A percentile compares a stretch with the other conserved stretches of the same genome.
These are phyloP conservation scores for Cytospora chrysosperma DNA, from an alignment of 2,329 filamentous ascomycete species.

Conservation along the genomic window DNA sequence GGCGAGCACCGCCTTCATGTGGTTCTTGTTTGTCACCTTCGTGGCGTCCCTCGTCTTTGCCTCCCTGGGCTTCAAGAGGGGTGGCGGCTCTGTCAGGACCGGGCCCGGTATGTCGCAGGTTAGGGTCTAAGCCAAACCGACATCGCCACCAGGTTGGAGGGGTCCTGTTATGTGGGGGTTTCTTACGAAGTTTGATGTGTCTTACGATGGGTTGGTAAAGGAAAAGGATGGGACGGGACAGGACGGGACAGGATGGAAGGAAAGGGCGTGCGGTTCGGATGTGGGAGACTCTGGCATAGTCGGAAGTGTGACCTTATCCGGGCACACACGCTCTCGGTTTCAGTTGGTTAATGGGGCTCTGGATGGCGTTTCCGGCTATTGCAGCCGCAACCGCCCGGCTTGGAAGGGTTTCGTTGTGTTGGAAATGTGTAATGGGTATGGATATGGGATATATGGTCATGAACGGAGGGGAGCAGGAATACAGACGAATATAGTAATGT, in stretches of 20 bases:
- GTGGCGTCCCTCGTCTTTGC: conserved; percentile 56
- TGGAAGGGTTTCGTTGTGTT: neutral
- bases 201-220: neutral
- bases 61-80: conserved; percentile 52
- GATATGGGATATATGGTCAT: conserved; percentile 11
- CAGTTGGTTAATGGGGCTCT: neutral
- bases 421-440: conserved; percentile 13
- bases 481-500: conserved; percentile 11
- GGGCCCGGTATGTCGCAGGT: conserved; percentile 59
- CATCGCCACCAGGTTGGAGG: neutral
- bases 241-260: neutral
- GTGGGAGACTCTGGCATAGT: neutral
- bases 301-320: neutral
- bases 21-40: conserved; percentile 71
- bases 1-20: conserved; percentile 72
- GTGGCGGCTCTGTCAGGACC: conserved; percentile 44
- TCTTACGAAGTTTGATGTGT: conserved; percentile 11
- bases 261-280: neutral
- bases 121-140: conserved; percentile 39
- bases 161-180: neutral
- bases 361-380: conserved; percentile 3
- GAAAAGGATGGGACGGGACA: too few relatives aligned
- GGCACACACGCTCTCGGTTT: neutral
- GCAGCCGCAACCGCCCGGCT: neutral
- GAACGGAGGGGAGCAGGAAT: neutral